A percentile compares a stretch with the other conserved stretches of the same genome.
phyloP scores from a whole-genome alignment of 495 filamentous ascomycete species.

The Terfezia claveryi region DNA sequence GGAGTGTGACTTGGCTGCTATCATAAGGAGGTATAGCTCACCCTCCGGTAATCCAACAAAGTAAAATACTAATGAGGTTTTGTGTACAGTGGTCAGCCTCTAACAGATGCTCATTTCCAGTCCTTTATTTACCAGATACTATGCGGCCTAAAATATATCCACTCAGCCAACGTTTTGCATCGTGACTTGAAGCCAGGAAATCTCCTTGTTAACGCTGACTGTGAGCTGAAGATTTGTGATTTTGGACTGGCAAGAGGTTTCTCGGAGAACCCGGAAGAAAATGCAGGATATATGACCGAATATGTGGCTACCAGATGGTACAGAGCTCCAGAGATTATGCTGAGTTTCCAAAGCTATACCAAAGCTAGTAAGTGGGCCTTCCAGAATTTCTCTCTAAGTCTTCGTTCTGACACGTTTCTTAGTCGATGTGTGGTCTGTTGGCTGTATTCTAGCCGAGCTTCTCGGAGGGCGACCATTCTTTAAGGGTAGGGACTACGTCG shows the following conservation, averaged over 20 bases:
- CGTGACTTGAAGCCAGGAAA: slow-evolving; percentile 95
- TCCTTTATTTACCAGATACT: slow-evolving; percentile 91
- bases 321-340: slow-evolving; percentile 95
- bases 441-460: slow-evolving; percentile 90
- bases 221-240: slow-evolving; percentile 97
- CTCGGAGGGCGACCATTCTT: slow-evolving; percentile 95
- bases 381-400: background rate
- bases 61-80: background rate
- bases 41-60: background rate
- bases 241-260: slow-evolving; percentile 91
- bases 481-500: slow-evolving; percentile 96
- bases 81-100: slow-evolving; percentile 52
- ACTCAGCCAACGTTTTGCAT: slow-evolving; percentile 93
- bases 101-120: slow-evolving; percentile 92
- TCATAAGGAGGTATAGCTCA: slow-evolving; percentile 40
- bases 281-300: slow-evolving; percentile 98
- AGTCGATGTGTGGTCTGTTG: slow-evolving; percentile 87
- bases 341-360: slow-evolving; percentile 98
- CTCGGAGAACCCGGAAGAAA: slow-evolving; percentile 92
- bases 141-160: slow-evolving; percentile 93
- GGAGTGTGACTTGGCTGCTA: slow-evolving; percentile 96
- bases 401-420: background rate
- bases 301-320: slow-evolving; percentile 98
- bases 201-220: slow-evolving; percentile 91
- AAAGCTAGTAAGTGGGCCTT: slow-evolving; percentile 65